Base-by-base conservation (phyloP, 441 rosid genomes). In the Syzygium syzygioides region DNA sequence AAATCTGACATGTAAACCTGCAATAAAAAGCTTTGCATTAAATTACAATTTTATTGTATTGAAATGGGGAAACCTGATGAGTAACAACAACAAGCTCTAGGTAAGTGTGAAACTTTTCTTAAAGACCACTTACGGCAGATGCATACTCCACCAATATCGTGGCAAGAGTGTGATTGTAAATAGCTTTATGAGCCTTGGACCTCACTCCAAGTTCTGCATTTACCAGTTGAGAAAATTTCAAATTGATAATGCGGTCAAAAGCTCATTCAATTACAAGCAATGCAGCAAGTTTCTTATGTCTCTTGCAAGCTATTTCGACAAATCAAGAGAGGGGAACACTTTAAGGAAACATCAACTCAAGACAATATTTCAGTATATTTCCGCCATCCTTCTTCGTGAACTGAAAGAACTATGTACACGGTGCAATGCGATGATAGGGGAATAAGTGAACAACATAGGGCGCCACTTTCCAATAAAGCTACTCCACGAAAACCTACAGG, bases 101-200 rank as follows among this genome's bases (percentile, higher is more conserved):
- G 85, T 8, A 50, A 62, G 62, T n/a, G 4, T 1, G 3, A 30
- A 54, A 9, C 4, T 28, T 14, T 57, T 15, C 17, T 34, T 23
- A 12, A n/a, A 55, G 11, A 45, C 23, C 9, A 53, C 88, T 89
- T 89, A 89, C 90, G 0, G 90, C 90, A 18, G 88, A 89, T 86
- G 90, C 90, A 86, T 89, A 89, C 54, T 89, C 88, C 86, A 89
- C 90, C 56, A 89, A 26, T 45, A 89, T 86, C 9, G 83, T 89
- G 85, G 90, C 90, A 59, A 89, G 88, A 34, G 86, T 89, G 55
- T 89, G 90, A 62, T 86, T 89, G 86, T 86, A 89, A 15, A 28
- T 20, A 19, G 90, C 60, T 56, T 59, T 86, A 76, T 79, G 37
- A 55, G 48, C 83, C 86, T 48, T 85, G 30, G 79, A 85, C 71